Evolutionary conservation across 2,329 filamentous ascomycete genomes (phyloP).

Genomic region (Hypomyces perniciosus): DNA sequence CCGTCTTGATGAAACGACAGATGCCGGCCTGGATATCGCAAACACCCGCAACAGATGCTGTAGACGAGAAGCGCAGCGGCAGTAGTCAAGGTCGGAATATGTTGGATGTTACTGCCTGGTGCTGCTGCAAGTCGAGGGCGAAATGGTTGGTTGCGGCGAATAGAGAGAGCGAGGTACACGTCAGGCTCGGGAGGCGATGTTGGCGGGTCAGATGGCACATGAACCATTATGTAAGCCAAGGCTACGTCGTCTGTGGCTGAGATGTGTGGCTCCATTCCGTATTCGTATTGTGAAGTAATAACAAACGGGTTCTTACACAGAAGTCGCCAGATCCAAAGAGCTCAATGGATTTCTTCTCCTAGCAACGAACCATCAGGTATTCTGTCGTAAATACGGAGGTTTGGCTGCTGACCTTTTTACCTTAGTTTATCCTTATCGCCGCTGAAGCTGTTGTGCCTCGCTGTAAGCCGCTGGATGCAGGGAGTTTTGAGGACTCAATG

Average conservation of each 20-base stretch:
- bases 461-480: too few relatives aligned
- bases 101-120: slow-evolving; percentile 9
- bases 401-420: too few relatives aligned
- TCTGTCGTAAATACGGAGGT: too few relatives aligned
- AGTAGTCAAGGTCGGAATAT: background rate
- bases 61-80: background rate
- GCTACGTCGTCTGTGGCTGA: slow-evolving; percentile 1
- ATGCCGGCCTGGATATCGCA: too few relatives aligned
- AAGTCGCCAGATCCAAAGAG: too few relatives aligned
- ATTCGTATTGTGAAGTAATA: background rate
- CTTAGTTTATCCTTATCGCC: too few relatives aligned
- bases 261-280: background rate
- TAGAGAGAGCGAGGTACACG: slow-evolving; percentile 20
- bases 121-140: slow-evolving; percentile 12
- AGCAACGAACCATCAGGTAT: too few relatives aligned
- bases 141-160: slow-evolving; percentile 15
- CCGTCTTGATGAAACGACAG: too few relatives aligned
- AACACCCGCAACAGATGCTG: background rate
- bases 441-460: too few relatives aligned
- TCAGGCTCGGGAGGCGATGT: slow-evolving; percentile 15
- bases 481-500: too few relatives aligned
- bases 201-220: slow-evolving; percentile 14
- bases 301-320: too few relatives aligned
- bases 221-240: slow-evolving; percentile 11
- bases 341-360: too few relatives aligned